Evolutionary conservation across 2,329 filamentous ascomycete species (phyloP).

Genomic region (Sphaerulina populicola): DNA sequence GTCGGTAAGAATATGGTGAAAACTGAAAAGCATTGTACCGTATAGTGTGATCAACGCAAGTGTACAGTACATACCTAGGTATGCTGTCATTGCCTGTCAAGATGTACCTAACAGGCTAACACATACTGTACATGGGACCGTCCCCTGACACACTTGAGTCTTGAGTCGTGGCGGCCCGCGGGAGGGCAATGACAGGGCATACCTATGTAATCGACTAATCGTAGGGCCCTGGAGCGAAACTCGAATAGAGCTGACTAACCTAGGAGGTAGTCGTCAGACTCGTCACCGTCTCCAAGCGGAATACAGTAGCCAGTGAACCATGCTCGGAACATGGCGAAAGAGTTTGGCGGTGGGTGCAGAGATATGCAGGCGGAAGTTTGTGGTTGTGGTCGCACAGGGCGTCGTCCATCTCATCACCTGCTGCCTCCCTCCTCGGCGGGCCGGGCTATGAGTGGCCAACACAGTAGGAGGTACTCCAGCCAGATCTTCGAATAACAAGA

Average conservation of each 20-base stretch:
- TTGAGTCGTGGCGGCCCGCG: too few species aligned
- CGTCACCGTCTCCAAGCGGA: neutral
- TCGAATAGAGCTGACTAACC: neutral
- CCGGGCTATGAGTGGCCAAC: neutral
- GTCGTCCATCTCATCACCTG: slow-evolving; percentile 3
- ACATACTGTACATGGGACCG: too few species aligned
- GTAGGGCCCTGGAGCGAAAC: neutral
- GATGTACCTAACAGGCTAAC: neutral
- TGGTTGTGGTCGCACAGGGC: neutral
- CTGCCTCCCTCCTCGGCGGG: neutral
- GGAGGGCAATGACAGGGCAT: neutral
- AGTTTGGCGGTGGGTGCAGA: neutral
- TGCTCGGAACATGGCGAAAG: neutral
- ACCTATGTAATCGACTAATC: neutral
- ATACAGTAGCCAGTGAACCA: neutral
- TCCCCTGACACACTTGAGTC: too few species aligned
- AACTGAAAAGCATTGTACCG: neutral
- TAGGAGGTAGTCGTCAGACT: too few species aligned
- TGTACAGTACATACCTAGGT: too few species aligned
- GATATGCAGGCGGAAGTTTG: neutral
- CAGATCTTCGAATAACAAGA: slow-evolving; percentile 1
- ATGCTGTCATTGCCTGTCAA: too few species aligned
- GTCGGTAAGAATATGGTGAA: neutral
- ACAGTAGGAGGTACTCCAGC: too few species aligned
- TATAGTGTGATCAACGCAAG: neutral